Conservation (phyloP, 441 rosid genomes). For the Brassica hybrid region DNA sequence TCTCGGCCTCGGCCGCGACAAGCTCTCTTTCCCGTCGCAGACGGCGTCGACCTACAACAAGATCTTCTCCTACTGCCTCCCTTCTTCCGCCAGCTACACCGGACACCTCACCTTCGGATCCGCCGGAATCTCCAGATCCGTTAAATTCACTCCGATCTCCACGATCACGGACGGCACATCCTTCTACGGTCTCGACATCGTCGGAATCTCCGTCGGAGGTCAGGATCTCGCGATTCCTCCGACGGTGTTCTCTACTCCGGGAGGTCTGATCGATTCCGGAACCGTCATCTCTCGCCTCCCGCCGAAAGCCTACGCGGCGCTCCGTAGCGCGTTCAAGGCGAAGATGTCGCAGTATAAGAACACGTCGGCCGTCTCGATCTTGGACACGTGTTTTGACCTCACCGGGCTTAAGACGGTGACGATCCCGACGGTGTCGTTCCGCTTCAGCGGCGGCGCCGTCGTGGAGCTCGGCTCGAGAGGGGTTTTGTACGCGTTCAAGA, state of each 20-base stretch:
- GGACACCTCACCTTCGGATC: constrained; percentile 80
- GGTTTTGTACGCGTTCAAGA: constrained; percentile 38
- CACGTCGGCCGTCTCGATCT: constrained; percentile 53
- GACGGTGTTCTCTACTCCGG: constrained; percentile 51
- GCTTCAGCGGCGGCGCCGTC: constrained; percentile 52
- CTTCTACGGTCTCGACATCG: constrained; percentile 59
- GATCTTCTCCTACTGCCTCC: constrained; percentile 84
- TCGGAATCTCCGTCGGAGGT: constrained; percentile 58
- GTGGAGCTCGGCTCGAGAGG: constrained; percentile 55
- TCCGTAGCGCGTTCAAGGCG: constrained; percentile 51
- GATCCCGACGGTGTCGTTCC: constrained; percentile 58
- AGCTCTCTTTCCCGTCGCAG: constrained; percentile 72
- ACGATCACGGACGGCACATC: constrained; percentile 41
- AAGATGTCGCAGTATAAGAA: constrained; percentile 62
- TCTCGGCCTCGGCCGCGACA: constrained; percentile 78
- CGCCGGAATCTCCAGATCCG: constrained; percentile 43
- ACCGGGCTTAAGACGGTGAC: constrained; percentile 39
- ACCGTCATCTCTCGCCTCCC: constrained; percentile 70
- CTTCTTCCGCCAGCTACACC: constrained; percentile 61
- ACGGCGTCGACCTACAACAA: constrained; percentile 61
- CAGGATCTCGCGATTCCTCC: constrained; percentile 48
- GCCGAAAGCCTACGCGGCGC: constrained; percentile 50
- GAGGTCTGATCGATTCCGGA: constrained; percentile 68
- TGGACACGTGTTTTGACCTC: constrained; percentile 83
- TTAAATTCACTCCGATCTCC: constrained; percentile 65